Base-by-base conservation (phyloP, 768 basidiomycete genomes). In the Collybia mongolica region DNA sequence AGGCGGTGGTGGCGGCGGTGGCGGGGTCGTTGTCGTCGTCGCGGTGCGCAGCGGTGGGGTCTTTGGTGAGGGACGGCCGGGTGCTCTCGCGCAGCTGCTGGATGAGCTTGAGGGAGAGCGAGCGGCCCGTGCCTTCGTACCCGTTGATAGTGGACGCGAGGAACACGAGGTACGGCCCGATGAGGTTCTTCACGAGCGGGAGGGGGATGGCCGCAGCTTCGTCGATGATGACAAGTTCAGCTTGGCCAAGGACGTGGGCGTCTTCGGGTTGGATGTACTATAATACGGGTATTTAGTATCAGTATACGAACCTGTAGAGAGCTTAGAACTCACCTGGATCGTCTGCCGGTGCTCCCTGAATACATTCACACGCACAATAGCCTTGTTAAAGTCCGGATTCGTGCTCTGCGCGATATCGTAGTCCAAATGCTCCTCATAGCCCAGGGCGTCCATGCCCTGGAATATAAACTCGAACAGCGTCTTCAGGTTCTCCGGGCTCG, bases 61-160 rank as follows among this genome's bases (percentile, higher is more conserved):
- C 82, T 64, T 90, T 89, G 15, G 84, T 76, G 37, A 93, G 72
- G 1, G 89, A 86, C 0, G 92, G 85, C 2, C 90, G 80, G 0
- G 91, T 90, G 66, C 84, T 88, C 65, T 98, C 97, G 32, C 97
- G 88, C 3, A 98, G 83, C 66, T 97, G 94, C 67, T 98, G 91
- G 56, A 99, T 89, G 50, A 99, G 88, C 69, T 99, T 99, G 53
- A 99, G 86, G 41, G 94, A 97, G 42, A 99, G 83, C 1, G 95
- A 98, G 22, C 97, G 90, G n/a, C 97, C 97, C 0, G 97, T 98
- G 22, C 97, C 97, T 77, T 98, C 97, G 68, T 99, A 99, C 36
- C 97, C 97, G 65, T 98, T 98, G 72, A 99, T 94, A 0, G 97
- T 99, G n/a, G 94, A 97, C 1, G 97, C 92, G 78, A 98, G 87